phyloP scores from a whole-genome alignment of 1,284 basidiomycete genomes.

The Puccinia triticina region DNA sequence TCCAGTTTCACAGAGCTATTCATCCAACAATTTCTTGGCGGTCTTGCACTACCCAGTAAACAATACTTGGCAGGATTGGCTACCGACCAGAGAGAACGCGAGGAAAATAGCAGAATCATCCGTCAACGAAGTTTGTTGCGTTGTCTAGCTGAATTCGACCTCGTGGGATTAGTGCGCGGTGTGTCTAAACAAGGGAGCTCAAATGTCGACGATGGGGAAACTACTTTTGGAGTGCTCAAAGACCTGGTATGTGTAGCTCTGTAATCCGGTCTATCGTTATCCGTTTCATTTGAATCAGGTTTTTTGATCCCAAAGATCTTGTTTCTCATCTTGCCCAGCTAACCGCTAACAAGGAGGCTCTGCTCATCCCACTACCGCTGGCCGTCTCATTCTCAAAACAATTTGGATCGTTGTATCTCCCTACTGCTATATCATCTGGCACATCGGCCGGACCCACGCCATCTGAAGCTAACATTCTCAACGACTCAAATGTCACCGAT shows the following conservation, averaged over 20 bases:
- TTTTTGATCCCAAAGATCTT: background rate
- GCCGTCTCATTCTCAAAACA: constrained; percentile 67
- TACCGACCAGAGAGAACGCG: constrained; percentile 86
- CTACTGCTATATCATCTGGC: constrained; percentile 72
- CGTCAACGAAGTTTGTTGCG: constrained; percentile 84
- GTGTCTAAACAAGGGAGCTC: constrained; percentile 46
- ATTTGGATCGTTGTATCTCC: constrained; percentile 77
- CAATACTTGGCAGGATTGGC: constrained; percentile 62
- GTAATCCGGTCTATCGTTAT: background rate
- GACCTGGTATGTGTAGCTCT: constrained; percentile 67
- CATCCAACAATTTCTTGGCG: constrained; percentile 68
- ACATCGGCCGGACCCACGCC: constrained; percentile 65
- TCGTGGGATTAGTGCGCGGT: constrained; percentile 69
- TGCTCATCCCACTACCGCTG: constrained; percentile 56
- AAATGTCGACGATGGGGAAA: constrained; percentile 54
- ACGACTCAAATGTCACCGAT: constrained; percentile 63
- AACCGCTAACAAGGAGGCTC: constrained; percentile 49
- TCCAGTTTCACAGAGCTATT: constrained; percentile 75
- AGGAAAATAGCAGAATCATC: constrained; percentile 76
- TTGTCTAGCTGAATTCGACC: constrained; percentile 83
- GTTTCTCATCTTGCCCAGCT: constrained; percentile 33
- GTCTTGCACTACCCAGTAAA: constrained; percentile 63
- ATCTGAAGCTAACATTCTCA: constrained; percentile 72
- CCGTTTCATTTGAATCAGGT: background rate
- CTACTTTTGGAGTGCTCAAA: constrained; percentile 58